A percentile compares a stretch with the other conserved stretches of the same genome.
phyloP scores from a whole-genome alignment of 495 filamentous ascomycete species.

The Elasticomyces elasticus region DNA sequence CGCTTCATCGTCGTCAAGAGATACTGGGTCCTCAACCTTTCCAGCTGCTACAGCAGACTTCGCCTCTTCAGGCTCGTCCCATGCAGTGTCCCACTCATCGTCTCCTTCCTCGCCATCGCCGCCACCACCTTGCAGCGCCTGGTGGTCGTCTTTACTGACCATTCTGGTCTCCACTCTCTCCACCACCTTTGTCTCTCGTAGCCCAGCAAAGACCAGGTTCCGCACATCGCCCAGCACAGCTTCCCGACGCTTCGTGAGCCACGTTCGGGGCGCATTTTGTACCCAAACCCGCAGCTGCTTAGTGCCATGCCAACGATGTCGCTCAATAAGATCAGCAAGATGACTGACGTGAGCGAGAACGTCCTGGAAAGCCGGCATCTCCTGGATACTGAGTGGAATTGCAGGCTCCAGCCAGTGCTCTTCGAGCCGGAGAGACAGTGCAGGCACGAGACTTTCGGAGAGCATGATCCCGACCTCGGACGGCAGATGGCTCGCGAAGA shows the following conservation, averaged over 20 bases:
- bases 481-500: constrained; percentile 57
- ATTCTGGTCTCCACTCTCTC: constrained; percentile 79
- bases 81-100: constrained; percentile 65
- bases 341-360: constrained; percentile 48
- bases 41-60: constrained; percentile 20
- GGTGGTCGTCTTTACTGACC: constrained; percentile 52
- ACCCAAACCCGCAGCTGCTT: constrained; percentile 70
- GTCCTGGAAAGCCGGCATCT: constrained; percentile 58
- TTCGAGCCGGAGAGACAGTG: constrained; percentile 55
- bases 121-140: background rate
- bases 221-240: constrained; percentile 63
- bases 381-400: constrained; percentile 61
- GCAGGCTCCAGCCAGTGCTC: constrained; percentile 61
- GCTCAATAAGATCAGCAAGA: constrained; percentile 54
- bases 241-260: constrained; percentile 78
- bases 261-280: constrained; percentile 63
- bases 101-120: constrained; percentile 37
- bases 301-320: constrained; percentile 56
- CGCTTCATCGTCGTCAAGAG: constrained; percentile 49
- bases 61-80: constrained; percentile 50
- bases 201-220: constrained; percentile 52
- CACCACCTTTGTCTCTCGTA: constrained; percentile 53
- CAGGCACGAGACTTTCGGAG: constrained; percentile 56
- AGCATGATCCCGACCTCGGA: constrained; percentile 49
- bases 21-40: constrained; percentile 26